Percentiles rank a stretch among this genome's conserved stretches.
Evolutionary conservation across 495 filamentous ascomycete genomes (phyloP).

Genomic region (Schizothecium vesticola): DNA sequence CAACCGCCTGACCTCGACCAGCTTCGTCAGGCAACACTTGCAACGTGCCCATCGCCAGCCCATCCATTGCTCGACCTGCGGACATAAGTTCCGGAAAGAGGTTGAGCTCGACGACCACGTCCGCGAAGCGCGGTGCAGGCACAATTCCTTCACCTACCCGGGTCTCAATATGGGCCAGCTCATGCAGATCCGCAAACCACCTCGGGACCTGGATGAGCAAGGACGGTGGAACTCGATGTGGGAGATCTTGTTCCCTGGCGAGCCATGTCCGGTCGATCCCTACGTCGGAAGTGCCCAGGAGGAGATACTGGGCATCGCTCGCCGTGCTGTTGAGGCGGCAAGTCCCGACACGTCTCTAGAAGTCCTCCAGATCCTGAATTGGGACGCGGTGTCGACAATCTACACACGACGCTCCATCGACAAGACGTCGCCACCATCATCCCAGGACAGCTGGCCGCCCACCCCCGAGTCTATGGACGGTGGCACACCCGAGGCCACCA

Average conservation of each 20-base stretch:
- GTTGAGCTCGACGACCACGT: neutral
- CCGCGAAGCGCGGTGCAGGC: neutral
- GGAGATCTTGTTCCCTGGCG: neutral
- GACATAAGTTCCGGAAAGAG: neutral
- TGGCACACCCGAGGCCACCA: neutral
- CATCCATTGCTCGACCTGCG: neutral
- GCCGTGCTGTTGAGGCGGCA: neutral
- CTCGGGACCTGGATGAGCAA: neutral
- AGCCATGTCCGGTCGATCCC: neutral
- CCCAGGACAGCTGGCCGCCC: neutral
- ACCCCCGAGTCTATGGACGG: neutral
- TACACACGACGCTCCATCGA: neutral
- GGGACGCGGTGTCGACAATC: neutral
- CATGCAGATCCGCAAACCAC: neutral
- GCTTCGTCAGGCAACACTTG: neutral
- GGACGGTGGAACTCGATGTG: neutral
- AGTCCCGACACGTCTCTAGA: neutral
- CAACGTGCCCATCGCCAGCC: neutral
- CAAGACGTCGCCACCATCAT: neutral
- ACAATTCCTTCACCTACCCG: neutral
- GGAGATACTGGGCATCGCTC: neutral
- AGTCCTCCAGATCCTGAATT: neutral
- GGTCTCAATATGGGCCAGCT: neutral
- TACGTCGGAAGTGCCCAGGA: neutral
- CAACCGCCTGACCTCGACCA: neutral